Base-by-base conservation (phyloP, 495 filamentous ascomycete species). In the Trichoderma reesei region DNA sequence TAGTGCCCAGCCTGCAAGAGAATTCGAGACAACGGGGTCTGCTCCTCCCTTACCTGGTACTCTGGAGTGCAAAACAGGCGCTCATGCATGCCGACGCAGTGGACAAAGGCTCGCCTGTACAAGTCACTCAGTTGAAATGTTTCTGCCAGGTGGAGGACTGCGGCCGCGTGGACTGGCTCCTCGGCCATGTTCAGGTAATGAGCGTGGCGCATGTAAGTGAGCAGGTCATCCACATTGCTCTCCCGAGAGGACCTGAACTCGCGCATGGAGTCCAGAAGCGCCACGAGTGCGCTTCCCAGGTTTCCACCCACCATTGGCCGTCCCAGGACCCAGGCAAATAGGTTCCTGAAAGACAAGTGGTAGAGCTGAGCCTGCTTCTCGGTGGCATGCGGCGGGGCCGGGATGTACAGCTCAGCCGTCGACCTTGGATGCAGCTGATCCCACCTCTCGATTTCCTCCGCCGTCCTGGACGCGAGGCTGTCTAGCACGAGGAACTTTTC, bases 21-120 rank as follows among this genome's bases (percentile, higher is more conserved):
- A 48, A 9, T 5, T 3, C 4, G 20, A 48, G 9, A 10, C 3
- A 1, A 9, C 11, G 20, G 36, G 54, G 31, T 18, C 7, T 56
- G n/a, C 6, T 39, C 13, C 3, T 61, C 3, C 72, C 78, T 34
- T 72, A 84, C 84, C 73, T 80, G 78, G 63, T 82, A 88, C 66
- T 87, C 86, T 18, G 73, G 64, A 65, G 79, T 79, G 5, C 66
- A 62, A 63, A 72, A 71, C 20, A 90, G 65, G 18, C 71, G 72
- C 20, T 85, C 82, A 67, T 76, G 80, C 87, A 89, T 89, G 60
- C 86, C 87, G 41, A 82, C 80, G 67, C 86, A 88, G 66, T 90
- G 87, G 11, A 78, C 82, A 69, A 88, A 88, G 1, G 86, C 82
- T 67, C 87, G 79, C 14, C 80, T 81, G 76, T 85, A 89, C 31